A percentile compares a stretch with the other conserved stretches of the same genome.
Evolutionary conservation across 1,284 basidiomycete species (phyloP).

Genomic region (Amylostereum chailletii): DNA sequence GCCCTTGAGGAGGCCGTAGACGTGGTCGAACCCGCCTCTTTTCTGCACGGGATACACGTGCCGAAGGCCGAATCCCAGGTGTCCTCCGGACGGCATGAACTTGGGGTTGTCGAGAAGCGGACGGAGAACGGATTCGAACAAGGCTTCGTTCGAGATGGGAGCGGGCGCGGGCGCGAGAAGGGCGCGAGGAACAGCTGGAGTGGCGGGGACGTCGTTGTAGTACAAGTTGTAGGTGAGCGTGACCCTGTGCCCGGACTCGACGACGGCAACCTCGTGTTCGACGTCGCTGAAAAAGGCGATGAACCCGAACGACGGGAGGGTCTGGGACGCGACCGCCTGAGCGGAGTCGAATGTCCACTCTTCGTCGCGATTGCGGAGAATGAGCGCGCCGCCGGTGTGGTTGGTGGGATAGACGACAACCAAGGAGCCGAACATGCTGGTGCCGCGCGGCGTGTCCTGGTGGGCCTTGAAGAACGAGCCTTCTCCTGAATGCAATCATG

Average conservation of each 20-base stretch:
- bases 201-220: conserved; percentile 9
- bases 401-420: conserved; percentile 31
- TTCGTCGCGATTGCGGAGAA: conserved; percentile 22
- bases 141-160: conserved; percentile 7
- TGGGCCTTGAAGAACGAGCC: conserved; percentile 35
- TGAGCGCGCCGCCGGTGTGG: conserved; percentile 31
- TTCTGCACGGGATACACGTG: conserved; percentile 20
- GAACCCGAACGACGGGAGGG: conserved; percentile 18
- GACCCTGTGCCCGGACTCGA: conserved; percentile 29
- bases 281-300: conserved; percentile 34
- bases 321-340: conserved; percentile 8
- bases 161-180: not conserved
- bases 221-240: conserved; percentile 33
- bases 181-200: not conserved
- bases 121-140: conserved; percentile 11
- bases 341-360: conserved; percentile 28
- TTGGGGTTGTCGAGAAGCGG: conserved; percentile 15
- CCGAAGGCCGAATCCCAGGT: conserved; percentile 24
- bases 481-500: conserved; percentile 16
- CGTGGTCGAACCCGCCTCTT: not conserved
- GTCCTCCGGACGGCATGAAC: conserved; percentile 22
- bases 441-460: conserved; percentile 29
- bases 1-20: not conserved
- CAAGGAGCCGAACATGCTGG: conserved; percentile 35
- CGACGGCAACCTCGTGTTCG: conserved; percentile 32